Conservation (phyloP, 805 yeast species). For the Lipomyces mesembrius region DNA sequence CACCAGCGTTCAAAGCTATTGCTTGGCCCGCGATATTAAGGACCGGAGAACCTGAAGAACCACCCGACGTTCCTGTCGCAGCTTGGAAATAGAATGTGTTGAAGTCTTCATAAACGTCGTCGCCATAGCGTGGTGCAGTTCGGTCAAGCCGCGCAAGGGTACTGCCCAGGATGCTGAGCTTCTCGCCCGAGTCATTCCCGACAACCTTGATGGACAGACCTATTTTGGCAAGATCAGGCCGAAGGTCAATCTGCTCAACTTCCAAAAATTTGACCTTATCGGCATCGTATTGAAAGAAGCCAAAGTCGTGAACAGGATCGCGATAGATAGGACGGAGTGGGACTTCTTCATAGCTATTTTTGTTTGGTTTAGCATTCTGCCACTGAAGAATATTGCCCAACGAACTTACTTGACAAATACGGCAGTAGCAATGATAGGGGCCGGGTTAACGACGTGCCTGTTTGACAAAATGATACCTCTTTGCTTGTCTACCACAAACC, state of each 20-base stretch:
- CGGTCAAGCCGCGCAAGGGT: constrained; percentile 36
- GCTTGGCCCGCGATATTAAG: constrained; percentile 36
- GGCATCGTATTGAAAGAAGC: constrained; percentile 36
- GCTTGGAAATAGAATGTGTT: constrained; percentile 37
- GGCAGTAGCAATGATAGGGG: constrained; percentile 36
- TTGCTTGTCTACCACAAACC: constrained; percentile 36
- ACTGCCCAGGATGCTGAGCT: constrained; percentile 35
- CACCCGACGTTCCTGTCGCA: constrained; percentile 38
- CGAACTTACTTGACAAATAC: constrained; percentile 34
- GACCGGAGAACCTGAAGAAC: constrained; percentile 38
- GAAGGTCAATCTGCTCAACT: constrained; percentile 34
- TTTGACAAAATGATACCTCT: constrained; percentile 36
- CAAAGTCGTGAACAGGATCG: constrained; percentile 38
- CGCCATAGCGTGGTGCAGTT: constrained; percentile 36
- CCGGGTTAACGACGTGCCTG: constrained; percentile 35
- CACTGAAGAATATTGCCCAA: neutral
- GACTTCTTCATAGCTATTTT: constrained; percentile 34
- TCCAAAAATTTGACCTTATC: constrained; percentile 31
- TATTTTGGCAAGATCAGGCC: constrained; percentile 34
- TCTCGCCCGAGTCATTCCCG: constrained; percentile 38
- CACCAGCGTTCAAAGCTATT: constrained; percentile 36
- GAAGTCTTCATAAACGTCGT: constrained; percentile 35
- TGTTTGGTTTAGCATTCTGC: neutral
- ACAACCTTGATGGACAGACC: constrained; percentile 36
- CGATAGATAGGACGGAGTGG: constrained; percentile 35